These are phyloP conservation scores for Colletotrichum incanum DNA, from an alignment of 2,329 filamentous ascomycete genomes.

Conservation along the genomic window DNA sequence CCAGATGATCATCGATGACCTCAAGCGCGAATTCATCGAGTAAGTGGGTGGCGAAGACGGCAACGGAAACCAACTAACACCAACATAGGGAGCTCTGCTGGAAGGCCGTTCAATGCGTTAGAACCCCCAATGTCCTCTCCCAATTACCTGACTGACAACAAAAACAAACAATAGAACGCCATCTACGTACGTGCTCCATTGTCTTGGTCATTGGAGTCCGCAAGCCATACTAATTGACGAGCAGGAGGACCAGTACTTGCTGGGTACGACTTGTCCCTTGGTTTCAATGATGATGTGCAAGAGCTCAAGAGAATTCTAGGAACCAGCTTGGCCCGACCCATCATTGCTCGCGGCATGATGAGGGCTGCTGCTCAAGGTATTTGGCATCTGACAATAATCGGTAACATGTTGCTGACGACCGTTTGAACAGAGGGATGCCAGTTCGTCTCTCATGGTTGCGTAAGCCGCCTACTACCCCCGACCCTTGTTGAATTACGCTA, in stretches of 20 bases:
- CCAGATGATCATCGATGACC: slow-evolving; percentile 69
- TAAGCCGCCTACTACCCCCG: slow-evolving; percentile 30
- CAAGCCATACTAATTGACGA: slow-evolving; percentile 57
- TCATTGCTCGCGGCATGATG: slow-evolving; percentile 77
- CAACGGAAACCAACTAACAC: background rate
- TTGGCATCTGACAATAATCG: background rate
- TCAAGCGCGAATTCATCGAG: slow-evolving; percentile 81
- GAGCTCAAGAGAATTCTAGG: slow-evolving; percentile 49
- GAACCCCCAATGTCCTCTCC: background rate
- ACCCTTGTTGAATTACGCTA: background rate
- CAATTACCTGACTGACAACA: background rate
- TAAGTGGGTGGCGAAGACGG: background rate
- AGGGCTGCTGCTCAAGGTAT: slow-evolving; percentile 46
- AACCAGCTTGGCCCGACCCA: slow-evolving; percentile 74
- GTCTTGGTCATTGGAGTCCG: no score
- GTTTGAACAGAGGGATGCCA: slow-evolving; percentile 48
- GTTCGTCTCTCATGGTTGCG: slow-evolving; percentile 65
- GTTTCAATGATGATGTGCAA: background rate
- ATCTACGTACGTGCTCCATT: background rate
- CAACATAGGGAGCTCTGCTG: slow-evolving; percentile 74
- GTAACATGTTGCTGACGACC: background rate
- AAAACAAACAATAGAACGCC: slow-evolving; percentile 32
- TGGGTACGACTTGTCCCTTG: slow-evolving; percentile 54
- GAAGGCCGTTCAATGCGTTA: slow-evolving; percentile 77
- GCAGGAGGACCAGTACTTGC: slow-evolving; percentile 64